Evolutionary conservation across 2,329 filamentous ascomycete genomes (phyloP).

Genomic region (Paracoccidioides lutzii): DNA sequence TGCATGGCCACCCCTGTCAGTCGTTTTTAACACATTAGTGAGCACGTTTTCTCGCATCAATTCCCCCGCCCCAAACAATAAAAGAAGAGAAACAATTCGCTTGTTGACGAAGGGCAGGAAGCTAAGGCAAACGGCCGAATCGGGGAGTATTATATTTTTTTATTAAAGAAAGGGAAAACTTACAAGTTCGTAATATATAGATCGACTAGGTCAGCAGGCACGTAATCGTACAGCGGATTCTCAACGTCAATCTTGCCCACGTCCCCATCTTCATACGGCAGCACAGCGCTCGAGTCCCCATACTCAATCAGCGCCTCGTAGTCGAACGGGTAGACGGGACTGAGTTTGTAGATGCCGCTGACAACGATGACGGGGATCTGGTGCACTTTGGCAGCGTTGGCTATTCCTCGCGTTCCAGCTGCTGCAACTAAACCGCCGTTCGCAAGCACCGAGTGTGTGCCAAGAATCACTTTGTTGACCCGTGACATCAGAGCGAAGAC

Average conservation of each 20-base stretch:
- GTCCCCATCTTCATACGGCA: constrained; percentile 65
- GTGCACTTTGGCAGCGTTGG: constrained; percentile 70
- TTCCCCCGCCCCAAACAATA: background rate
- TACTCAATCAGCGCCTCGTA: constrained; percentile 74
- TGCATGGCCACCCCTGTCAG: constrained; percentile 45
- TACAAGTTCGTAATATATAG: constrained; percentile 65
- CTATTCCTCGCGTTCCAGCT: constrained; percentile 70
- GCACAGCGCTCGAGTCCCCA: constrained; percentile 64
- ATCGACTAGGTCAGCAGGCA: constrained; percentile 55
- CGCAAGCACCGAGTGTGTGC: constrained; percentile 73
- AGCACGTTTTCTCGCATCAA: background rate
- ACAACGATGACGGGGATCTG: constrained; percentile 78
- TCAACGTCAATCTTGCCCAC: constrained; percentile 66
- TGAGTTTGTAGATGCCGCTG: constrained; percentile 85
- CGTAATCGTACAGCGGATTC: constrained; percentile 70
- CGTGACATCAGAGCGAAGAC: constrained; percentile 89
- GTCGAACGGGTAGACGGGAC: constrained; percentile 76
- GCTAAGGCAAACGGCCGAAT: background rate
- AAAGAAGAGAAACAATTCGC: background rate
- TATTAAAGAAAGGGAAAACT: constrained; percentile 24
- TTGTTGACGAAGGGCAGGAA: background rate
- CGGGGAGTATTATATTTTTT: background rate
- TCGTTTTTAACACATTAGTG: constrained; percentile 8
- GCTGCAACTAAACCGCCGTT: constrained; percentile 79
- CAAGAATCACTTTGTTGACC: constrained; percentile 88